A percentile compares a stretch with the other conserved stretches of the same genome.
These are phyloP conservation scores for Backusella westeae DNA, from an alignment of 192 early-diverging fungal genomes.

Conservation along the genomic window DNA sequence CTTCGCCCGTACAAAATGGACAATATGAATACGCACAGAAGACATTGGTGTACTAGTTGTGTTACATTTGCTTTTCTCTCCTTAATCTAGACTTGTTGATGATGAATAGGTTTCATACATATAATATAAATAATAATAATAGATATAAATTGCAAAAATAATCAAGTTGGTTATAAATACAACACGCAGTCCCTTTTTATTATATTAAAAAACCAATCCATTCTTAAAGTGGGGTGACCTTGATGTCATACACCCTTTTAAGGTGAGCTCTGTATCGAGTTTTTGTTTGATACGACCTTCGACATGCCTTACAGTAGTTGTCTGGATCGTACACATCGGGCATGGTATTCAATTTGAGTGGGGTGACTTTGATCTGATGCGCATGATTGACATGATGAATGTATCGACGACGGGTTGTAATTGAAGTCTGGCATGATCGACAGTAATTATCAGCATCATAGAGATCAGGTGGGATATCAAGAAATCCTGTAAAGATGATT, in stretches of 20 bases:
- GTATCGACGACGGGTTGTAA: background rate
- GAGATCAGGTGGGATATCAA: background rate
- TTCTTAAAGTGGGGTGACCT: background rate
- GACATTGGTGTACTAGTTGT: slow-evolving; percentile 1
- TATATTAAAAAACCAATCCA: background rate
- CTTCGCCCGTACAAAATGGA: background rate
- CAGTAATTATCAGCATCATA: background rate
- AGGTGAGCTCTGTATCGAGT: background rate
- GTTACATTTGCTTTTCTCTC: background rate
- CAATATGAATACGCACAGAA: slow-evolving; percentile 2
- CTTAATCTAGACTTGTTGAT: background rate
- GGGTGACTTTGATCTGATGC: background rate
- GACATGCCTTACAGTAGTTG: background rate
- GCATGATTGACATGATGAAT: background rate
- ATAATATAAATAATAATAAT: background rate
- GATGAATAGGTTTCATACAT: background rate
- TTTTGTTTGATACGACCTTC: too few relatives aligned
- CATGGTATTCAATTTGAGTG: background rate
- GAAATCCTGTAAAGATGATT: background rate
- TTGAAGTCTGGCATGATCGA: background rate
- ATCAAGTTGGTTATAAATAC: too few relatives aligned
- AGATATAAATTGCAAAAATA: background rate
- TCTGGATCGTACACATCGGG: background rate
- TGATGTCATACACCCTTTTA: background rate
- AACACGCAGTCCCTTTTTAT: too few relatives aligned